These are phyloP conservation scores for Eucalyptus tenuipes DNA, from an alignment of 345 rosid species.

Conservation along the genomic window DNA sequence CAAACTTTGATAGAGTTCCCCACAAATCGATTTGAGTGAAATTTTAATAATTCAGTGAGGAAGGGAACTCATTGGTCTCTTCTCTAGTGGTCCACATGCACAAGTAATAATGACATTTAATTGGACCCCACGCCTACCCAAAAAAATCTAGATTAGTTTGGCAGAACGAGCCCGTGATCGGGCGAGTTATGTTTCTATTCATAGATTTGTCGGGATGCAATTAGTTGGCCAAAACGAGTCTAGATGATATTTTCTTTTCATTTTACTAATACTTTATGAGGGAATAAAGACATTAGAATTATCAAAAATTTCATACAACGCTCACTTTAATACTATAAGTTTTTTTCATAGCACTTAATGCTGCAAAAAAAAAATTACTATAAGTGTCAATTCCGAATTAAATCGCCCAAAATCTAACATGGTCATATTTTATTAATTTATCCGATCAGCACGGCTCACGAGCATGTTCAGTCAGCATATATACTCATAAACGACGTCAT, in stretches of 20 bases:
- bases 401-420: neutral
- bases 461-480: too few relatives aligned
- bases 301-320: rapidly evolving
- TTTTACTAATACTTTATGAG: neutral
- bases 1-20: neutral
- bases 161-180: neutral
- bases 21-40: neutral
- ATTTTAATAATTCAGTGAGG: neutral
- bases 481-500: rapidly evolving
- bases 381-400: too few relatives aligned
- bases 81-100: neutral
- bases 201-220: too few relatives aligned
- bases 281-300: too few relatives aligned
- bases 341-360: too few relatives aligned
- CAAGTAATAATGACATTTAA: neutral
- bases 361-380: too few relatives aligned
- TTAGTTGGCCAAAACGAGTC: neutral
- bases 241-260: neutral
- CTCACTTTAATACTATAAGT: rapidly evolving
- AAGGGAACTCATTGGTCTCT: neutral
- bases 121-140: neutral
- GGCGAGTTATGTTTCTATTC: too few relatives aligned
- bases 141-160: neutral
- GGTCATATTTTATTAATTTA: too few relatives aligned
- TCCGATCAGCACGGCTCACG: rapidly evolving